These are phyloP conservation scores for Sporisorium exsertum DNA, from an alignment of 1,284 basidiomycete genomes.

Conservation along the genomic window DNA sequence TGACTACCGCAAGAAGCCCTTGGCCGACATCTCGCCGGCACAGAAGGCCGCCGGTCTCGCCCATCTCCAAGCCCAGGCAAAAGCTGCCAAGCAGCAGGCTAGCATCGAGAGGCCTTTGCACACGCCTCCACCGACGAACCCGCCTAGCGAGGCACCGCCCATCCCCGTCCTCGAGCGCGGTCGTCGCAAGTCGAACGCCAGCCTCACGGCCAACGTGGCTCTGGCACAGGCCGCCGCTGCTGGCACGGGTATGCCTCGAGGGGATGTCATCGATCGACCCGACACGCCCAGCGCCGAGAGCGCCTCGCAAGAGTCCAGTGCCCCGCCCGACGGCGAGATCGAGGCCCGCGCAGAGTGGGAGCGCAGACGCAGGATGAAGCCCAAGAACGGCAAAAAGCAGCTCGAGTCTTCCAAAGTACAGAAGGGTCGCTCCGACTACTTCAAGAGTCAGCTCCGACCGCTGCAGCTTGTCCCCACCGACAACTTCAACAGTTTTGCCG, in stretches of 20 bases:
- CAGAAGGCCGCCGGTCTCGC: constrained; percentile 48
- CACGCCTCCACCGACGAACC: constrained; percentile 19
- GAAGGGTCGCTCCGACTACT: constrained; percentile 33
- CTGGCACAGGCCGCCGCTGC: constrained; percentile 30
- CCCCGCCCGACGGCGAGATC: constrained; percentile 65
- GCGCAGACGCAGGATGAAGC: constrained; percentile 56
- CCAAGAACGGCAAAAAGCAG: constrained; percentile 39
- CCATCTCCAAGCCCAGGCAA: constrained; percentile 40
- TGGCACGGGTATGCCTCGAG: background rate
- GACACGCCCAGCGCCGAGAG: constrained; percentile 43
- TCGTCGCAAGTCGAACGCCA: constrained; percentile 47
- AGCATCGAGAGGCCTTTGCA: constrained; percentile 11
- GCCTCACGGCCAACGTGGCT: constrained; percentile 40
- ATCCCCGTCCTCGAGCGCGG: constrained; percentile 36
- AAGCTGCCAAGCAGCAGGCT: constrained; percentile 19
- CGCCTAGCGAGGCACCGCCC: constrained; percentile 29
- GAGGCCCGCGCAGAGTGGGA: constrained; percentile 67
- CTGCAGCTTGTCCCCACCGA: constrained; percentile 56
- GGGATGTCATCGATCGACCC: constrained; percentile 16
- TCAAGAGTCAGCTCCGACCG: constrained; percentile 52
- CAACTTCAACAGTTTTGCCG: constrained; percentile 18
- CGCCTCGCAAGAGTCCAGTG: constrained; percentile 53
- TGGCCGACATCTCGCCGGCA: constrained; percentile 50
- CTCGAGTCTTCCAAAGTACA: constrained; percentile 13
- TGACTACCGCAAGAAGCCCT: constrained; percentile 56